phyloP scores from a whole-genome alignment of 2,329 filamentous ascomycete species.

The Alternaria longipes region DNA sequence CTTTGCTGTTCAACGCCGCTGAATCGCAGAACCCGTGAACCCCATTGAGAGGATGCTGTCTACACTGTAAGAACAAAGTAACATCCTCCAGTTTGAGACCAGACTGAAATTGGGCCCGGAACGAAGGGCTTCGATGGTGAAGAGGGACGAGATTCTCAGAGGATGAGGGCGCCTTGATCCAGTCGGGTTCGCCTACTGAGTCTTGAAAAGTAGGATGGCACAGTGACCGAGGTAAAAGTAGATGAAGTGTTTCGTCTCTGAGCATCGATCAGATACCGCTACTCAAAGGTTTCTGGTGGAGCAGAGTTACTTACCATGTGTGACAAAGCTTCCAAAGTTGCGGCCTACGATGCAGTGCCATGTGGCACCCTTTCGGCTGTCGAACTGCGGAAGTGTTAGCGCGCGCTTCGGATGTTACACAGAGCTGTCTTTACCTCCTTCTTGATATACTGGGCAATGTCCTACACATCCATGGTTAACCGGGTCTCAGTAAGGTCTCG shows the following conservation, averaged over 20 bases:
- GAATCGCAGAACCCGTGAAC: conserved; percentile 13
- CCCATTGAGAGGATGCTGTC: not conserved
- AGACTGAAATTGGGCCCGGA: conserved; percentile 10
- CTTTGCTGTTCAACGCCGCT: not conserved
- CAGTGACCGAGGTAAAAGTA: conserved; percentile 99
- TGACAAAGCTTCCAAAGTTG: conserved; percentile 99
- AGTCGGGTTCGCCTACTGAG: conserved; percentile 68
- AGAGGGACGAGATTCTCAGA: conserved; percentile 9
- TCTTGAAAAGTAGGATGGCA: conserved; percentile 98
- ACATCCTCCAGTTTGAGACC: conserved; percentile 4
- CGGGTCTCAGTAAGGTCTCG: not conserved
- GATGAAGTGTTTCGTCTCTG: conserved; percentile 99
- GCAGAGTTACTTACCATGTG: conserved; percentile 74
- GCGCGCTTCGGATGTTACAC: not conserved
- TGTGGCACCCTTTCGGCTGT: conserved; percentile 94
- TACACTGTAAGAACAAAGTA: not conserved
- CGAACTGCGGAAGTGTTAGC: conserved; percentile 71
- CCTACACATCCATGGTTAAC: conserved; percentile 62
- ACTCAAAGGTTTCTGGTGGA: no score
- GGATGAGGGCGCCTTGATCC: conserved; percentile 11
- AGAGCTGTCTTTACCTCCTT: conserved; percentile 69
- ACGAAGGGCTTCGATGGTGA: conserved; percentile 4
- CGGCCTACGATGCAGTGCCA: conserved; percentile 99
- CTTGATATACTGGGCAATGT: conserved; percentile 96
- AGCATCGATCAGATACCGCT: conserved; percentile 22